phyloP scores from a whole-genome alignment of 2,329 filamentous ascomycete species.

The Phoma herbarum region DNA sequence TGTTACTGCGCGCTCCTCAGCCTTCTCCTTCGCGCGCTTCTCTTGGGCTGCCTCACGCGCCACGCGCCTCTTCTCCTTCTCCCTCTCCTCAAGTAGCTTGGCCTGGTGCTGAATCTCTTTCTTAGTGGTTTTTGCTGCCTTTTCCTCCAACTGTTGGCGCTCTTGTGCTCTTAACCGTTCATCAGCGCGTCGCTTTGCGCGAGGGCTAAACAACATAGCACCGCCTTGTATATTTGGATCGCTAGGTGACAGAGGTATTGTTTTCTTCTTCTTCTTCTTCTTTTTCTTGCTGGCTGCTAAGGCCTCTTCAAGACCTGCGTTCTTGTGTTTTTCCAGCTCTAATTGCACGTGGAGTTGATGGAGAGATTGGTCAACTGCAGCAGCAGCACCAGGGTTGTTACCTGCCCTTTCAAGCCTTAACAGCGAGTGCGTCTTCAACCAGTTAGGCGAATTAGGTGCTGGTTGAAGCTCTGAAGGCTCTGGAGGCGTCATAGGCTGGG shows the following conservation, averaged over 20 bases:
- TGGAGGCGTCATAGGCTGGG: too few relatives aligned
- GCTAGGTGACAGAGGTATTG: conserved; percentile 3
- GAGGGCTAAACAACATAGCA: background rate
- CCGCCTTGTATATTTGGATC: background rate
- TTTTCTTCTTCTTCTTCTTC: conserved; percentile 4
- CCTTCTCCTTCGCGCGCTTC: too few relatives aligned
- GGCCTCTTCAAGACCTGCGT: background rate
- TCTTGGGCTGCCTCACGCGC: too few relatives aligned
- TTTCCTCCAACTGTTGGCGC: background rate
- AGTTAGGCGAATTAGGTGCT: too few relatives aligned
- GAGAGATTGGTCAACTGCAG: background rate
- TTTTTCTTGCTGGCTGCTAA: conserved; percentile 4
- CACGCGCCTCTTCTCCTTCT: too few relatives aligned
- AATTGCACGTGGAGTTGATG: conserved; percentile 1
- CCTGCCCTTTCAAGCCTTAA: too few relatives aligned
- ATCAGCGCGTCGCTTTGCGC: background rate
- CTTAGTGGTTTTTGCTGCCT: conserved; percentile 7
- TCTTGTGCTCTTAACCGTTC: conserved; percentile 1
- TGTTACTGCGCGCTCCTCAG: too few relatives aligned
- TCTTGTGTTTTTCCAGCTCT: background rate
- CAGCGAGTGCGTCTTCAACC: too few relatives aligned
- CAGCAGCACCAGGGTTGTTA: too few relatives aligned
- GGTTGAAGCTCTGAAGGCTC: too few relatives aligned
- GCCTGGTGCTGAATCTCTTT: conserved; percentile 7
- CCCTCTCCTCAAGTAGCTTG: too few relatives aligned